Base-by-base conservation (phyloP, 2,329 filamentous ascomycete species). In the Fusarium haematococcum region DNA sequence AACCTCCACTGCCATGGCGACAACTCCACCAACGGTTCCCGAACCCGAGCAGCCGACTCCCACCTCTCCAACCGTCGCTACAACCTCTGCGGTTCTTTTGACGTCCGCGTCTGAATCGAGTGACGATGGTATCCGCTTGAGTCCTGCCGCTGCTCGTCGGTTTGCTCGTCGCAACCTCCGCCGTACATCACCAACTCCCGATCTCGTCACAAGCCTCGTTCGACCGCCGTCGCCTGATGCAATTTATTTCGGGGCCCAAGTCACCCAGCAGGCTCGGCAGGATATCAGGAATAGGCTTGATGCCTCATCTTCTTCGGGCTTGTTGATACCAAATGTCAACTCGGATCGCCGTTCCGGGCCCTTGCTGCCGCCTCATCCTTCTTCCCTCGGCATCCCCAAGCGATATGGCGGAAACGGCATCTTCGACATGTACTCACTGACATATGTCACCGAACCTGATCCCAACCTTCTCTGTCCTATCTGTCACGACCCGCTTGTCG, bases 401-500 rank as follows among this genome's bases (percentile, higher is more conserved):
- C 80, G 79, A 32, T 83, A 84, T 66, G 83, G 83, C 27, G 83
- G 83, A 67, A 73, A 78, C 56, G 78, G 79, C 74, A 75, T 84
- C 63, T 84, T 88, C 68, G 86, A 88, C 77, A 80, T 88, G 77
- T 84, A 85, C 69, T 81, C 83, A 5, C 80, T 88, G 70, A 82
- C 81, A 13, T 88, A 88, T 74, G 81, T 84, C 65, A 74, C 78
- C 50, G 85, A 83, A 20, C 77, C 82, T 39, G 87, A 89, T 74
- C 81, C 85, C 65, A 88, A 87, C 57, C 80, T 88, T 14, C 82
- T 89, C 65, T 87, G 85, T 60, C 87, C 88, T 5, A 88, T 90
- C 69, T 93, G 91, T 81, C 89, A 89, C 75, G 86, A 89, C 13
- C 88, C 91, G 4, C 86, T 92, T 48, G 83, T 92, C 57, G 85